Evolutionary conservation across 176 grass and related monocot genomes (phyloP).

Genomic region (Stipa capillata): DNA sequence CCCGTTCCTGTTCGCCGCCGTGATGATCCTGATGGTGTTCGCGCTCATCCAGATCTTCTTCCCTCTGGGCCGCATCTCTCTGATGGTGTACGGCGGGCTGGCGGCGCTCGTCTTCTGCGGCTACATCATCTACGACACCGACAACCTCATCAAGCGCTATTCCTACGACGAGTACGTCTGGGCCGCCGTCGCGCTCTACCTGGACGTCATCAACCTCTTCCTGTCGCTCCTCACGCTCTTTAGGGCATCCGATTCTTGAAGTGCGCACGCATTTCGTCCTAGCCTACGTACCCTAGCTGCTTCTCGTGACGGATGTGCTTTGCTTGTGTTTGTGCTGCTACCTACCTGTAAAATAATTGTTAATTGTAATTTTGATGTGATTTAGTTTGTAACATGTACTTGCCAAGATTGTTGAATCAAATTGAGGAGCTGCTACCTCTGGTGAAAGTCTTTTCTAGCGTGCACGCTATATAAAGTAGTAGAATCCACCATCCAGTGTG

Average conservation of each 20-base stretch:
- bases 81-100: conserved; percentile 64
- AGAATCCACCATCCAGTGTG: no score
- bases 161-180: conserved; percentile 94
- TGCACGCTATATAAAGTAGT: no score
- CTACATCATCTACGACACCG: conserved; percentile 92
- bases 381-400: no score
- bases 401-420: no score
- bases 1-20: conserved; percentile 63
- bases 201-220: conserved; percentile 91
- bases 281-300: not conserved
- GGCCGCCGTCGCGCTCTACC: conserved; percentile 81
- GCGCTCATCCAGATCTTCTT: conserved; percentile 85
- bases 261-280: no score
- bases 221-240: conserved; percentile 88
- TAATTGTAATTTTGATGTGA: no score
- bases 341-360: no score
- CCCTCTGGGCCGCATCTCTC: conserved; percentile 56
- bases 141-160: conserved; percentile 93
- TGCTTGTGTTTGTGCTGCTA: not conserved
- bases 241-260: conserved; percentile 52
- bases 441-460: no score
- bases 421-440: no score
- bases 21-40: conserved; percentile 88
- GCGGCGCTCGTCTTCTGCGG: conserved; percentile 83
- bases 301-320: not conserved